phyloP scores from a whole-genome alignment of 2,329 filamentous ascomycete species.

The Cryphonectria radicalis region DNA sequence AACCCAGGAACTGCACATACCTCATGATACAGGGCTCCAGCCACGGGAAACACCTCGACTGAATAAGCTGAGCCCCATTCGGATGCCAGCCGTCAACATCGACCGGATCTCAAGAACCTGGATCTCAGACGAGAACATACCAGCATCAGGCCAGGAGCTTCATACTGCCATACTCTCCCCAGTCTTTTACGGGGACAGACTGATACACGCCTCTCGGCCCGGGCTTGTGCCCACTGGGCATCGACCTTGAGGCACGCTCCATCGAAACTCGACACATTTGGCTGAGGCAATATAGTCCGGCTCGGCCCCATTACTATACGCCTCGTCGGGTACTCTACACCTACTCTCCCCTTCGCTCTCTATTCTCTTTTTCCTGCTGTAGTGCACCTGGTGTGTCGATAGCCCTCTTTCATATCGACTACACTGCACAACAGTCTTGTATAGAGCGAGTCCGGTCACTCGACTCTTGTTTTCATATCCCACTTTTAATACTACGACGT shows the following conservation, averaged over 20 bases:
- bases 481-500: slow-evolving; percentile 30
- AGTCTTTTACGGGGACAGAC: slow-evolving; percentile 41
- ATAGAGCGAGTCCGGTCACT: slow-evolving; percentile 59
- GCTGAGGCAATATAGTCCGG: slow-evolving; percentile 37
- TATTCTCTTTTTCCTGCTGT: slow-evolving; percentile 38
- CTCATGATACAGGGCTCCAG: slow-evolving; percentile 20
- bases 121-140: slow-evolving; percentile 50
- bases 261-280: slow-evolving; percentile 22
- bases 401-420: slow-evolving; percentile 56
- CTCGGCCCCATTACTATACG: slow-evolving; percentile 33
- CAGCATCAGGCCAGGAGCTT: slow-evolving; percentile 44
- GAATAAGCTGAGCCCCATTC: slow-evolving; percentile 51
- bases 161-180: slow-evolving; percentile 42
- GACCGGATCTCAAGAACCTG: slow-evolving; percentile 56
- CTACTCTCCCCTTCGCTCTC: slow-evolving; percentile 35
- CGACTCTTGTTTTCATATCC: slow-evolving; percentile 40
- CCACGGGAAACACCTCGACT: slow-evolving; percentile 18
- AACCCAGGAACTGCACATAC: slow-evolving; percentile 11
- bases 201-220: slow-evolving; percentile 46
- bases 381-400: slow-evolving; percentile 57
- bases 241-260: slow-evolving; percentile 34
- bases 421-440: slow-evolving; percentile 38
- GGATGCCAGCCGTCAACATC: slow-evolving; percentile 59
- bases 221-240: slow-evolving; percentile 45
- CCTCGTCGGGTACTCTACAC: slow-evolving; percentile 32